A percentile compares a stretch with the other conserved stretches of the same genome.
Evolutionary conservation across 1,139 yeast genomes (phyloP).

Genomic region (Pichia sp.): DNA sequence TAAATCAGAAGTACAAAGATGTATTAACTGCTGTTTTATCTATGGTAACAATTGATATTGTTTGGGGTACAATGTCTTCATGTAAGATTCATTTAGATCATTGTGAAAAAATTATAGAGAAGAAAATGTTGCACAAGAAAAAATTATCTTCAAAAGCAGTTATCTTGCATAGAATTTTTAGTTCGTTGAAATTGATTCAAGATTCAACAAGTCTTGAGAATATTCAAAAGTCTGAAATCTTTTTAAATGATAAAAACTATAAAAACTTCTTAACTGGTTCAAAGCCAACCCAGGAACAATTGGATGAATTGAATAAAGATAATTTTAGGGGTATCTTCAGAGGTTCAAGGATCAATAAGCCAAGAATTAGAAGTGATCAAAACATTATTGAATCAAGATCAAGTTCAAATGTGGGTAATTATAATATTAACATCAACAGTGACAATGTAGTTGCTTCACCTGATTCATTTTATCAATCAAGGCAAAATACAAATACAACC

Average conservation of each 20-base stretch:
- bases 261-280: constrained; percentile 28
- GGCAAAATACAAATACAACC: neutral
- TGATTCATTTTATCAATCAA: constrained; percentile 3
- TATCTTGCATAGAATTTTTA: constrained; percentile 69
- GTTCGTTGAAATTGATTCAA: constrained; percentile 68
- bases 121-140: constrained; percentile 61
- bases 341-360: constrained; percentile 9
- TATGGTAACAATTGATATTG: constrained; percentile 83
- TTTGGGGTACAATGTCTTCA: constrained; percentile 89
- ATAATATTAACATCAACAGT: neutral
- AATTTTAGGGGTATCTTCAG: constrained; percentile 24
- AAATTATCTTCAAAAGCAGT: constrained; percentile 69
- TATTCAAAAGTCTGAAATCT: constrained; percentile 29
- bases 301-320: constrained; percentile 20
- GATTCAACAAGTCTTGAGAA: constrained; percentile 59
- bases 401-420: neutral
- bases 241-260: constrained; percentile 29
- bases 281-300: constrained; percentile 22
- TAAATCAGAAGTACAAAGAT: constrained; percentile 71
- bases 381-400: constrained; percentile 1
- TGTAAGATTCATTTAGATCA: constrained; percentile 69
- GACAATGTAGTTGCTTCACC: constrained; percentile 1
- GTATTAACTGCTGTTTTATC: constrained; percentile 77
- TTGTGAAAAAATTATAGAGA: constrained; percentile 68
- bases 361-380: neutral